phyloP scores from a whole-genome alignment of 2,329 filamentous ascomycete genomes.

The Aspergillus sojae region DNA sequence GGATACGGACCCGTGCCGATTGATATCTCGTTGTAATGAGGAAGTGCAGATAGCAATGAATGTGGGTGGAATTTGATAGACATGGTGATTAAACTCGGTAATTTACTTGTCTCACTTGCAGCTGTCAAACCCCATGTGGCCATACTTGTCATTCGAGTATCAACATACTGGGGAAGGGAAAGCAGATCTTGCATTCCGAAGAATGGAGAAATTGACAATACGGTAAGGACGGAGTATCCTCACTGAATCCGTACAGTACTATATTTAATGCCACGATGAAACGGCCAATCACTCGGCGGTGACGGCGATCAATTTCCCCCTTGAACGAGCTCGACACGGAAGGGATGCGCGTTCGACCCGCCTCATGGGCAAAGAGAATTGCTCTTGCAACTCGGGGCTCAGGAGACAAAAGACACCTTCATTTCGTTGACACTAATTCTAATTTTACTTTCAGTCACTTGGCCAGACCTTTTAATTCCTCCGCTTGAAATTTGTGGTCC shows the following conservation, averaged over 20 bases:
- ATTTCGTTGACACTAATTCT: background rate
- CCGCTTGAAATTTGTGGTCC: background rate
- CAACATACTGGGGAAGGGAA: too few species aligned
- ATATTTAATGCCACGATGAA: constrained; percentile 1
- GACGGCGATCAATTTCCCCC: constrained; percentile 1
- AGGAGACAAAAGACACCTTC: background rate
- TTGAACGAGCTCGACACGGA: constrained; percentile 16
- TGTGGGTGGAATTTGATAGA: background rate
- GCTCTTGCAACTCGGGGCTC: background rate
- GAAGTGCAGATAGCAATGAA: constrained; percentile 2
- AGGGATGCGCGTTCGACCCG: constrained; percentile 18
- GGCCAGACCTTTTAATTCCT: constrained; percentile 8
- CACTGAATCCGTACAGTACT: background rate
- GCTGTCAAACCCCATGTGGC: background rate
- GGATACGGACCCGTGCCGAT: background rate
- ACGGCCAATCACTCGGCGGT: background rate
- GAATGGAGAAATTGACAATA: background rate
- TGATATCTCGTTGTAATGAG: background rate
- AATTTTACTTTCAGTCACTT: background rate
- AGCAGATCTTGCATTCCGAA: background rate
- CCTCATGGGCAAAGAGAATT: background rate
- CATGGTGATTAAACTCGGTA: background rate
- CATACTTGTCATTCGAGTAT: too few species aligned
- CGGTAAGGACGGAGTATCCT: background rate
- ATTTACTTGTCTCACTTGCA: background rate